Evolutionary conservation across 257 asterid species (phyloP), one percentile per base, ranked within the genome.

Genomic region (Paulownia fortunei): DNA sequence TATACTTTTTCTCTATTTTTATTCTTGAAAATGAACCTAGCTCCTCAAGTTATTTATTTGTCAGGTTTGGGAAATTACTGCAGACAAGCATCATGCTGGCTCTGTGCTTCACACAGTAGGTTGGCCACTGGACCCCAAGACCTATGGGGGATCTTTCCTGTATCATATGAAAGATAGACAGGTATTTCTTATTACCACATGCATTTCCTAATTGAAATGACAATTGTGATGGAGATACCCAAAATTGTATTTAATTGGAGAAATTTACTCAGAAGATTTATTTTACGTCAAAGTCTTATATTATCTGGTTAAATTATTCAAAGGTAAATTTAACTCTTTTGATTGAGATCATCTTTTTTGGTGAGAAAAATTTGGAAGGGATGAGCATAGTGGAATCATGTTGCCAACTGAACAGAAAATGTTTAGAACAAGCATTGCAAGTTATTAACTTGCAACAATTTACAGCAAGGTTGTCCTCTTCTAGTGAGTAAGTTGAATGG

Each of bases 131-230:
- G 97, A 95, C 81, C 85, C 82, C 73, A 91, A 86, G 88, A 93
- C 93, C 27, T 91, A 95, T 83, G 99, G 99, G 56, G 99, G 99
- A 54, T 95, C 98, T 77, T 95, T 93, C 82, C 58, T 95, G 89
- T 95, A 95, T 83, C 99, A 95, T 86, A 90, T 93, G 98, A 84
- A 91, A 37, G 92, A 95, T 81, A 95, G 91, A 82, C 97, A 93
- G 92, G 98, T 94, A 77, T 56, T 32, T 49, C 61, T 78, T n/a
- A 41, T 72, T 66, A 41, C 72, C 56, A 34, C 32, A 34, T 73
- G 58, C 36, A 26, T n/a, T 68, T 77, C 36, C 47, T 26, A 36
- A 46, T 37, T 42, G n/a, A 72, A 75, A 42, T 16, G 58, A 41
- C 67, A 12, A 15, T 23, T 80, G 16, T 46, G 34, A 72, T 59